phyloP scores from a whole-genome alignment of 2,329 filamentous ascomycete genomes.

The Aspergillus brunneoviolaceus region DNA sequence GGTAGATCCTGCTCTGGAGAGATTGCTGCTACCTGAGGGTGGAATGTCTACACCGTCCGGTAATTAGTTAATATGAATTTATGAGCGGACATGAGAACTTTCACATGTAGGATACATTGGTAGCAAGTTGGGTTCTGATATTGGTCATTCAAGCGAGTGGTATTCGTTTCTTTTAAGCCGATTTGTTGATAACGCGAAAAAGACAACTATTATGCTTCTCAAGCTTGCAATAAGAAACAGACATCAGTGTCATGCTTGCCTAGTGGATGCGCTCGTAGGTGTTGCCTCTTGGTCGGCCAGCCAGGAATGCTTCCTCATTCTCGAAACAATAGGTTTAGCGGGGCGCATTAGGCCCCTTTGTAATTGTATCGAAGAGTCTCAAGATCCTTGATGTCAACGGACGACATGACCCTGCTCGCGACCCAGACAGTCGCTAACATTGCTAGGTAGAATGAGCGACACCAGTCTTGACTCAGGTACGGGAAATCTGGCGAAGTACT shows the following conservation, averaged over 20 bases:
- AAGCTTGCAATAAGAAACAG: not conserved
- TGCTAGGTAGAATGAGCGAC: slow-evolving; percentile 28
- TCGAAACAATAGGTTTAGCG: not conserved
- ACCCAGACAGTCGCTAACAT: slow-evolving; percentile 34
- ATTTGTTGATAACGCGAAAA: not conserved
- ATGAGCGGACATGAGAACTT: not conserved
- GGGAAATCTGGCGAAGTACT: slow-evolving; percentile 14
- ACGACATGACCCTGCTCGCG: slow-evolving; percentile 37
- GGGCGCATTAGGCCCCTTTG: slow-evolving; percentile 37
- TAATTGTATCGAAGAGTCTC: slow-evolving; percentile 43
- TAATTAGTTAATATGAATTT: not conserved
- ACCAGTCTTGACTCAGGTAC: slow-evolving; percentile 15
- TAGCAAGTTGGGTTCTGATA: not conserved
- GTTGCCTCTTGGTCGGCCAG: not conserved
- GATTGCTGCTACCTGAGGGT: not conserved
- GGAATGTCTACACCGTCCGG: slow-evolving; percentile 4
- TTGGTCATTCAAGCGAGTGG: not conserved
- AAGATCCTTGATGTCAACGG: slow-evolving; percentile 40
- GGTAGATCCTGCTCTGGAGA: slow-evolving; percentile 44
- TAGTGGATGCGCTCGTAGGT: too few relatives aligned
- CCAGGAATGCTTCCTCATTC: not conserved
- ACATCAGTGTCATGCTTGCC: too few relatives aligned
- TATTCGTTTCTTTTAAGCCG: not conserved
- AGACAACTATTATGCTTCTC: not conserved
- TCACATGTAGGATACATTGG: not conserved